phyloP scores from a whole-genome alignment of 2,329 filamentous ascomycete genomes.

The Rutstroemia sp. region DNA sequence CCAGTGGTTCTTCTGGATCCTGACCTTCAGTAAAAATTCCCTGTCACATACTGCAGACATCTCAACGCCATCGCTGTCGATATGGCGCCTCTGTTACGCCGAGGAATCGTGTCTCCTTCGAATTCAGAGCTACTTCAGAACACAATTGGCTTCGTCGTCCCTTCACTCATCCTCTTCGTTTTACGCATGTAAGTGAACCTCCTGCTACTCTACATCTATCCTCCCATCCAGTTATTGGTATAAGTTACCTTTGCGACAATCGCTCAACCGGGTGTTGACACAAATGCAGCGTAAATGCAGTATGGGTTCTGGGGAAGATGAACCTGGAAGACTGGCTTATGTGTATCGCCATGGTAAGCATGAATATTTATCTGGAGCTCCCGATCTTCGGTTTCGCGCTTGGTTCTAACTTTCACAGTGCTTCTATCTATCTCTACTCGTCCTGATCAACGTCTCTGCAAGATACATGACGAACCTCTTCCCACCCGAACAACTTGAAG shows the following conservation, averaged over 20 bases:
- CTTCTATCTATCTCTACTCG: constrained; percentile 30
- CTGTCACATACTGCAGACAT: background rate
- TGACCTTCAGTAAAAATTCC: background rate
- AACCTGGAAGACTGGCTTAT: constrained; percentile 33
- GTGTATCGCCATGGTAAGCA: constrained; percentile 30
- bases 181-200: constrained; percentile 16
- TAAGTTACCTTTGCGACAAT: too few relatives aligned
- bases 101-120: constrained; percentile 14
- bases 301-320: constrained; percentile 13
- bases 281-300: constrained; percentile 13
- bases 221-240: background rate
- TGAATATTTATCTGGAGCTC: background rate
- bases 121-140: constrained; percentile 18
- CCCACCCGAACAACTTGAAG: constrained; percentile 28
- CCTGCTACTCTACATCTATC: background rate
- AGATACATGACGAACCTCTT: constrained; percentile 33
- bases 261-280: background rate
- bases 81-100: background rate
- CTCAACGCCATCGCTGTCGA: too few relatives aligned
- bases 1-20: too few relatives aligned
- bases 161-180: constrained; percentile 13
- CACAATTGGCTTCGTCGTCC: constrained; percentile 18
- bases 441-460: constrained; percentile 32
- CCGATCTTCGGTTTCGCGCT: background rate
- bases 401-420: constrained; percentile 20